Percentiles rank a stretch among this genome's conserved stretches.
Evolutionary conservation across 202 grass and related monocot species (phyloP).

Genomic region (Tripidium arundinaceum): DNA sequence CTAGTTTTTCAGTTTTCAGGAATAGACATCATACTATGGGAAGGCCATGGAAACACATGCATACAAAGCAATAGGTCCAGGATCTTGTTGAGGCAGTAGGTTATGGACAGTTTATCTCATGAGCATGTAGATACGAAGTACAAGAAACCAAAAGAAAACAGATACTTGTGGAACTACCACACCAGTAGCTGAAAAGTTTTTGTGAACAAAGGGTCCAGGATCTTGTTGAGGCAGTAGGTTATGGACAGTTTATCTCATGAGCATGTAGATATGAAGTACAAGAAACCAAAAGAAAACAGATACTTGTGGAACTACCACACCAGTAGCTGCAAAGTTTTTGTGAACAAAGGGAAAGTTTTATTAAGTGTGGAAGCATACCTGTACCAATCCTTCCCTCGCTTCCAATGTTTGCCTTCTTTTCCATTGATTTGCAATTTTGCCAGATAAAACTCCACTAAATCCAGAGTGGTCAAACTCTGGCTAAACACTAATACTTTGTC

Average conservation of each 20-base stretch:
- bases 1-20: neutral
- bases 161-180: neutral
- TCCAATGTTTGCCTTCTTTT: slow-evolving; percentile 79
- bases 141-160: slow-evolving; percentile 7
- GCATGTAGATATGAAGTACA: neutral
- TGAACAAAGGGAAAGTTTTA: slow-evolving; percentile 19
- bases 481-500: slow-evolving; percentile 96
- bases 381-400: slow-evolving; percentile 98
- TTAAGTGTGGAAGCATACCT: slow-evolving; percentile 51
- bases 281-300: slow-evolving; percentile 2
- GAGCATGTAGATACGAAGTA: neutral
- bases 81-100: neutral
- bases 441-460: slow-evolving; percentile 87
- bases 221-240: neutral
- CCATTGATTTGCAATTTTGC: slow-evolving; percentile 73
- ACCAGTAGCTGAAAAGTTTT: no score
- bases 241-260: neutral
- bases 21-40: slow-evolving; percentile 17
- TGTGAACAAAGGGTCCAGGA: no score
- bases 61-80: slow-evolving; percentile 15
- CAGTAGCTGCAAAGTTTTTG: neutral
- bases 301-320: neutral
- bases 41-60: neutral
- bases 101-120: neutral
- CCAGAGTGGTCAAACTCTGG: slow-evolving; percentile 86